Base-by-base conservation (phyloP, 306 rosid species). In the Quercus engelmannii region DNA sequence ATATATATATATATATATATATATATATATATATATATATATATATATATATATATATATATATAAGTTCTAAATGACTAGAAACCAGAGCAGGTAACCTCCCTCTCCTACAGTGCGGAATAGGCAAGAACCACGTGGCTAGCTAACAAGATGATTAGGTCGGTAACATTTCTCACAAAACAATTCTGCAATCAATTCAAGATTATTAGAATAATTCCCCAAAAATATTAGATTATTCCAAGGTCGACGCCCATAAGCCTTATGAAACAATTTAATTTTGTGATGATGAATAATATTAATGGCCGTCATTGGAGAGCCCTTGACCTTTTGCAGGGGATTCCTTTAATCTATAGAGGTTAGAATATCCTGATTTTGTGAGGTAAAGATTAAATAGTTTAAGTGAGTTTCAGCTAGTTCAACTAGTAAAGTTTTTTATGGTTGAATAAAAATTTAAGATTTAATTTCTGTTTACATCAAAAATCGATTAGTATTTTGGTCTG, bases 401-500 rank as follows among this genome's bases (percentile, higher is more conserved):
- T 38, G 3, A 38, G 46, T 38, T 38, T 7, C 46, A 7, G 0
- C 0, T 7, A 38, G 2, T 0, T 38, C 3, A 7, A 7, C 0
- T 2, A 3, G 1, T 38, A 38, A 38, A 38, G 0, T 0, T 1
- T 7, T 38, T 38, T 38, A 38, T 38, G 3, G 0, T 0, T 38
- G 2, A 38, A 38, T 7, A 38, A 38, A 38, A 38, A 7, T 38
- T 0, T 0, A 3, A 7, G 11, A 38, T 38, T 7, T 38, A 38
- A 38, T 38, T 7, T 38, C 0, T 0, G 0, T 7, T 38, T 38
- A 38, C 3, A 38, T 38, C 46, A 38, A 38, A 7, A 7, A 2
- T 0, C 0, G 11, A 38, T 38, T 38, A 38, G 0, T 0, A 2
- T 38, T 0, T 38, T 38, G 3, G 0, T 38, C 0, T 38, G 0